Percentiles rank a stretch among this genome's conserved stretches.
phyloP scores from a whole-genome alignment of 2,329 filamentous ascomycete genomes.

The Penicillium sp. region DNA sequence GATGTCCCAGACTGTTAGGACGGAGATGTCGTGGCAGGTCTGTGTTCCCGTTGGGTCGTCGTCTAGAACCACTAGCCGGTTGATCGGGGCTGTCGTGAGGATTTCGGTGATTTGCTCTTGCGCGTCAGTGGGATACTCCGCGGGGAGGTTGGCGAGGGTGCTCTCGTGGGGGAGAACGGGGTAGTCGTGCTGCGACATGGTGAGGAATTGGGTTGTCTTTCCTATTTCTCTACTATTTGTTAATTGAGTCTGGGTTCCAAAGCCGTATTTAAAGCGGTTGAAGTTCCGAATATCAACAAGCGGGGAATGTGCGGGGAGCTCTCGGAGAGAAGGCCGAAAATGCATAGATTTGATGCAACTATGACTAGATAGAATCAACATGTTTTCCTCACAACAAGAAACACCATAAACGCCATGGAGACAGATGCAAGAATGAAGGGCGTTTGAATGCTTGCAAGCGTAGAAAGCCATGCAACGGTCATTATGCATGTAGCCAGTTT shows the following conservation, averaged over 20 bases:
- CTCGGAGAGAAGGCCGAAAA: constrained; percentile 20
- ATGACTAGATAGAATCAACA: constrained; percentile 14
- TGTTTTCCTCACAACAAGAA: constrained; percentile 1
- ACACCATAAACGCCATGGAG: constrained; percentile 20
- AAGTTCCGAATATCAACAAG: background rate
- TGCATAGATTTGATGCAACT: constrained; percentile 7
- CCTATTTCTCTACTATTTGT: background rate
- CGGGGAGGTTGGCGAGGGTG: constrained; percentile 27
- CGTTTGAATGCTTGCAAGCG: constrained; percentile 15
- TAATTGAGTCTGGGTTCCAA: background rate
- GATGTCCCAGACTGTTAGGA: constrained; percentile 55
- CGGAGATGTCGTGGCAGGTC: constrained; percentile 57
- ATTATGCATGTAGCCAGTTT: constrained; percentile 13
- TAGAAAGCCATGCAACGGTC: constrained; percentile 15
- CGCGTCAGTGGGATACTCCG: constrained; percentile 28
- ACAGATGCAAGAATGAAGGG: constrained; percentile 17
- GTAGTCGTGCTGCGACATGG: constrained; percentile 23
- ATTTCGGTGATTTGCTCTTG: constrained; percentile 30
- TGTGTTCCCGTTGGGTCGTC: constrained; percentile 61
- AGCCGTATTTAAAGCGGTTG: background rate
- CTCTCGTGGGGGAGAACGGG: constrained; percentile 22
- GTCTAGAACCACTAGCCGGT: constrained; percentile 41
- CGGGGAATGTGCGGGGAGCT: constrained; percentile 9
- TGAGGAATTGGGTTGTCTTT: background rate
- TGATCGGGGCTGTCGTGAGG: constrained; percentile 25